Base-by-base conservation (phyloP, 2,329 filamentous ascomycete species). In the Aspergillus udagawae region DNA sequence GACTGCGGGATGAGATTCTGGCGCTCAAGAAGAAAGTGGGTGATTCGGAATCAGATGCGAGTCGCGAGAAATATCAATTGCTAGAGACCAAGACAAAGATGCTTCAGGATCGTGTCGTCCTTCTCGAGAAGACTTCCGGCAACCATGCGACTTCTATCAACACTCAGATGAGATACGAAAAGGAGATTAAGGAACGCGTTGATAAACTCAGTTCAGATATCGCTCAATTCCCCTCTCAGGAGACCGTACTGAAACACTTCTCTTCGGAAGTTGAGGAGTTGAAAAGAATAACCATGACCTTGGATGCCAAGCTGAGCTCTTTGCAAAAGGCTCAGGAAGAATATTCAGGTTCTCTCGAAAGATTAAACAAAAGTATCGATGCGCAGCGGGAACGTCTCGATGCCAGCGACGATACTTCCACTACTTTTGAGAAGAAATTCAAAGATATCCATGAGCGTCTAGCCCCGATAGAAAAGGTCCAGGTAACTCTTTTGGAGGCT, bases 1-100 rank as follows among this genome's bases (percentile, higher is more conserved):
- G 60, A n/a, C 44, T 71, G 21, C 58, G 70, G 47, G 53, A 51
- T 10, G 58, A 64, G 8, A 29, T 65, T 7, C 27, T 47, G 21
- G 44, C 4, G 17, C 25, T 50, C 17, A 48, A 53, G 21, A 49
- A 56, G 20, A 45, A 28, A 10, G 6, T 47, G 14, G 51, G 21
- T 14, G 20, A 47, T 47, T 25, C 44, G 7, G 44, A 23, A 23
- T 7, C 44, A 10, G 23, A 27, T 7, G 21, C 21, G 6, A 53
- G 32, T 38, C 32, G 32, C 14, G 32, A 38, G 14, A 38, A 38
- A 38, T 38, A 17, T 17, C 32, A 51, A 27, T 32, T 42, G 3
- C 12, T 51, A n/a, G 53, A 58, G 20, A 17, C n/a, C 7, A 51
- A 58, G 17, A 10, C 59, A 6, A 35, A 51, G 42, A 12, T 20